Conservation (phyloP, 306 rosid species). For the Comarum palustre region DNA sequence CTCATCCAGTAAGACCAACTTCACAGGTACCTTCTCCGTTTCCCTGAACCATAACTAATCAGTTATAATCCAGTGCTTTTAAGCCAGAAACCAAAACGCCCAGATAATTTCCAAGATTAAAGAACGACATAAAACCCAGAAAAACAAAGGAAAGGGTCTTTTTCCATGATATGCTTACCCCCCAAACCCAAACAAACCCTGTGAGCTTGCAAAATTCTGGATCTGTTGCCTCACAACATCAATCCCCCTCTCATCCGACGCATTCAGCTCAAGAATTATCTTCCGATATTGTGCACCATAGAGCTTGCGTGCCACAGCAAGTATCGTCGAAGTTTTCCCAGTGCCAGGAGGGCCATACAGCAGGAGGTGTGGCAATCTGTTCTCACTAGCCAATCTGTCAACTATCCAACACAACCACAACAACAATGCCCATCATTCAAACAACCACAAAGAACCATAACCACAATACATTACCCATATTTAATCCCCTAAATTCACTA, state of each 20-base stretch:
- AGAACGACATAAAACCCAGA: neutral
- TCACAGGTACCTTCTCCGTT: constrained; percentile 68
- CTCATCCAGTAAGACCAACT: constrained; percentile 82
- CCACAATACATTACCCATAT: neutral
- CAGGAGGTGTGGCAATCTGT: constrained; percentile 86
- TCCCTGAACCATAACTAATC: constrained; percentile 20
- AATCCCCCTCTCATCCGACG: constrained; percentile 94
- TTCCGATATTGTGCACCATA: constrained; percentile 67
- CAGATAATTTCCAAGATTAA: neutral
- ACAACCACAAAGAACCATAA: neutral
- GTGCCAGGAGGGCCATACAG: constrained; percentile 97
- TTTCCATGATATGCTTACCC: constrained; percentile 49
- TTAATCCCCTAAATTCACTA: neutral
- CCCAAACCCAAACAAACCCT: constrained; percentile 82
- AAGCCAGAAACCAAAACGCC: constrained; percentile 9
- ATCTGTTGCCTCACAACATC: constrained; percentile 92
- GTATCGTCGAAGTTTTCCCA: constrained; percentile 91
- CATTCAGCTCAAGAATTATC: constrained; percentile 92
- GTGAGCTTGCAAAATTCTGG: constrained; percentile 93
- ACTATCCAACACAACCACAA: constrained; percentile 41
- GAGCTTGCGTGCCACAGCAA: constrained; percentile 84
- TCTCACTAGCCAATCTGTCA: constrained; percentile 83
- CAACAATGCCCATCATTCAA: constrained; percentile 12
- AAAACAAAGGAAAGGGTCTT: neutral
- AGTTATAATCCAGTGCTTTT: constrained; percentile 15